phyloP scores from a whole-genome alignment of 768 basidiomycete genomes.

The Lactarius tabidus region DNA sequence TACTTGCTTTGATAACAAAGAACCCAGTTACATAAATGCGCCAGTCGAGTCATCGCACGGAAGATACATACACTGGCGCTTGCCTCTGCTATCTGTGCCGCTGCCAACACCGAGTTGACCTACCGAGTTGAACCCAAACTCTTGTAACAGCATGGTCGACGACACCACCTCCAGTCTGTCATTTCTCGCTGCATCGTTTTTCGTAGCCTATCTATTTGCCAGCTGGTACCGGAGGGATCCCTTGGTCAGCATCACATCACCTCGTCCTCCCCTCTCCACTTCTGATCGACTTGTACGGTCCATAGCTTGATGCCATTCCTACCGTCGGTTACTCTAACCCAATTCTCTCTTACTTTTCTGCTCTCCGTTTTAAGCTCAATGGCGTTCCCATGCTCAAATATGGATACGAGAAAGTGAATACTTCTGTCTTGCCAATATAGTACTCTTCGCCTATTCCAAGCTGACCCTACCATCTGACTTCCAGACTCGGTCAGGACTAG shows the following conservation, averaged over 20 bases:
- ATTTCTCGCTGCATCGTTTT: background rate
- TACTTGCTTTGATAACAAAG: no score
- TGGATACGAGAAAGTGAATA: background rate
- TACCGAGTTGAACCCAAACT: background rate
- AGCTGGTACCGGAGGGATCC: background rate
- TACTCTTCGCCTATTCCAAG: background rate
- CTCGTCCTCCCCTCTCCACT: background rate
- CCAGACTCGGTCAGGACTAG: background rate
- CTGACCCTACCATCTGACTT: background rate
- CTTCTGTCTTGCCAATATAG: background rate
- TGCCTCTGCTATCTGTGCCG: background rate
- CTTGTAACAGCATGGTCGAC: background rate
- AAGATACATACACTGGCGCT: no score
- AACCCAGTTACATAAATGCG: no score
- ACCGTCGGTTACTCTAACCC: background rate
- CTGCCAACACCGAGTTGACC: background rate
- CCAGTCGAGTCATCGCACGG: no score
- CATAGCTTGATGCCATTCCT: background rate
- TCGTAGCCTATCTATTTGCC: background rate
- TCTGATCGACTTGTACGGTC: background rate
- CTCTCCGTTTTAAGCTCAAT: background rate
- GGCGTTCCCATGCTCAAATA: background rate
- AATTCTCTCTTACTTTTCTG: background rate
- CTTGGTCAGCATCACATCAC: background rate
- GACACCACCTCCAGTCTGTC: background rate